Evolutionary conservation across 164 flowering plant genomes (phyloP), one percentile per base, ranked within the genome.

Genomic region (Kalanchoe fedtschenkoi): DNA sequence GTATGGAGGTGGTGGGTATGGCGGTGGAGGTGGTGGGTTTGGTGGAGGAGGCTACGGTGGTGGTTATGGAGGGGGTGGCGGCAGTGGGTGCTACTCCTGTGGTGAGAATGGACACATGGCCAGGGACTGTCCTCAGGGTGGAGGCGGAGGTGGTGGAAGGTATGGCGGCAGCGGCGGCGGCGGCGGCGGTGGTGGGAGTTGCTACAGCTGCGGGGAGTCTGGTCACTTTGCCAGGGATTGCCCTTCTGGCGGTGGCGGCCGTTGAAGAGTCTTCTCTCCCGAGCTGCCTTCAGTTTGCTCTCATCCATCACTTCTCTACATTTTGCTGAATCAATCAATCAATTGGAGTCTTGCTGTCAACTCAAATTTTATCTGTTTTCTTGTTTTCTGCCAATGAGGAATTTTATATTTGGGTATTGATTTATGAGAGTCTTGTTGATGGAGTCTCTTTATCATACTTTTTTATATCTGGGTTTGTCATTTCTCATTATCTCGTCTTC

Each of bases 141-240:
- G 79, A 0, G 77, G 81, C 0, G 67, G 78, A 24, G 84, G 80
- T 0, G 78, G 79, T 0, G 73, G 80, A 0, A 67, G 67, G 15
- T 35, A 34, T 34, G 77, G 83, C 0, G 76, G 78, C 1, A 75
- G 79, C n/a, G 83, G 80, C 0, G 79, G 80, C 2, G 72, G 80
- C 0, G 78, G 78, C 0, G 81, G 80, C 19, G 87, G 81, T 0
- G 81, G 81, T 0, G 74, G 81, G 0, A 70, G 65, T 59, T 81
- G 90, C 66, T 78, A 72, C 67, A 74, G 60, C 71, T 83, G 91
- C 30, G 85, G 87, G 0, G 87, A 61, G 34, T 34, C 66, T 10
- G 88, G 86, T 5, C 85, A 83, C 68, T 72, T 86, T 30, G 81
- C 91, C 2, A 66, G 91, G 41, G 88, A 85, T 10, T 83, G 91